These are phyloP conservation scores for Clarireedia monteithiana DNA, from an alignment of 2,329 filamentous ascomycete genomes.

Conservation along the genomic window DNA sequence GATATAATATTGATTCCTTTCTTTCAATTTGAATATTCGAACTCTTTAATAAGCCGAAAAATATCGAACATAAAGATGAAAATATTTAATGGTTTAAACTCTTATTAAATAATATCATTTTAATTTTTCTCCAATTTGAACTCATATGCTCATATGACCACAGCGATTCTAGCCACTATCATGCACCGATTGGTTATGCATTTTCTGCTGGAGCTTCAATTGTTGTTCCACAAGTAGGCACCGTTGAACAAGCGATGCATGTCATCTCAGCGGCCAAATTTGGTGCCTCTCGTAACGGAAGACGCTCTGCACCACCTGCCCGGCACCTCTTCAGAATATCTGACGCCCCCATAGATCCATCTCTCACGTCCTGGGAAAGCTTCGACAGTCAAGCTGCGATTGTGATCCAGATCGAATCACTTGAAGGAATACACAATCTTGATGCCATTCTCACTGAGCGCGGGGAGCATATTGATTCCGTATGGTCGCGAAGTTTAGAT, in stretches of 20 bases:
- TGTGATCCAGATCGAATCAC: constrained; percentile 40
- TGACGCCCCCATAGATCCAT: constrained; percentile 29
- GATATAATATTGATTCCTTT: too few species aligned
- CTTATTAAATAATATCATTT: too few species aligned
- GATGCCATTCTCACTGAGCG: constrained; percentile 40
- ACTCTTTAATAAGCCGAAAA: too few species aligned
- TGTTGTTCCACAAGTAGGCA: constrained; percentile 41
- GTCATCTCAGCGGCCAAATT: constrained; percentile 38
- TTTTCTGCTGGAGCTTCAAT: constrained; percentile 42
- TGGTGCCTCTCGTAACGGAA: constrained; percentile 33
- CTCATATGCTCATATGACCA: neutral
- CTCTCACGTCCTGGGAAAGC: constrained; percentile 32
- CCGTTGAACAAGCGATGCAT: constrained; percentile 38
- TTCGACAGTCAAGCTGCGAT: constrained; percentile 40
- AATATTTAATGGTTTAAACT: too few species aligned
- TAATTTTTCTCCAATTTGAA: too few species aligned
- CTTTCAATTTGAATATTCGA: too few species aligned
- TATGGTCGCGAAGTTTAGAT: constrained; percentile 41
- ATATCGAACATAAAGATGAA: too few species aligned
- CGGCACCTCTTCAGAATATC: constrained; percentile 35
- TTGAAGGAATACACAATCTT: constrained; percentile 38
- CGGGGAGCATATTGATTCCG: constrained; percentile 37
- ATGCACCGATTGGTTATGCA: constrained; percentile 39
- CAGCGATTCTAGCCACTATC: constrained; percentile 38
- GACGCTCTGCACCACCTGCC: constrained; percentile 39